These are phyloP conservation scores for Alternaria alternata DNA, from an alignment of 2,329 filamentous ascomycete genomes.

Conservation along the genomic window DNA sequence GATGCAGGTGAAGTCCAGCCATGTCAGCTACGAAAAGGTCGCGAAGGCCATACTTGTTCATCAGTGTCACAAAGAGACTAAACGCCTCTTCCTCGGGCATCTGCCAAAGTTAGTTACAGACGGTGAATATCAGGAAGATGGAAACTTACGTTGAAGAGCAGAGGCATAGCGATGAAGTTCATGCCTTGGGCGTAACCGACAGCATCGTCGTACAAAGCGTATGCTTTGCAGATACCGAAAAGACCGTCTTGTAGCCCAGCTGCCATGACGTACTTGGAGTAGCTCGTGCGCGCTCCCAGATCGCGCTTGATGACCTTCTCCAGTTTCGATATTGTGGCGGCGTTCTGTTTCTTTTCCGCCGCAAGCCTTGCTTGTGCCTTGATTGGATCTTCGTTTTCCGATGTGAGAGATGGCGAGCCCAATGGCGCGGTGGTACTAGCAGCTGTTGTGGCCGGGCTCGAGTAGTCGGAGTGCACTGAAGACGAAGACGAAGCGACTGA, in stretches of 20 bases:
- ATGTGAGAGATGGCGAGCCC: slow-evolving; percentile 64
- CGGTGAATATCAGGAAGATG: slow-evolving; percentile 57
- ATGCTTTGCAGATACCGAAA: slow-evolving; percentile 96
- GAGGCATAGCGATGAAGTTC: slow-evolving; percentile 97
- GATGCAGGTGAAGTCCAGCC: slow-evolving; percentile 90
- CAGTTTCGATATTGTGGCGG: slow-evolving; percentile 75
- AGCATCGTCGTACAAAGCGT: slow-evolving; percentile 91
- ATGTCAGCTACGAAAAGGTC: slow-evolving; percentile 96
- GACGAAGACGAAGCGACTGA: slow-evolving; percentile 80
- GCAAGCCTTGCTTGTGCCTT: slow-evolving; percentile 71
- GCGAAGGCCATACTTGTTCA: slow-evolving; percentile 94
- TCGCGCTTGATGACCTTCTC: slow-evolving; percentile 93
- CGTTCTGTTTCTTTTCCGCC: slow-evolving; percentile 77
- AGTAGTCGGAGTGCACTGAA: slow-evolving; percentile 81
- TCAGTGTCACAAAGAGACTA: slow-evolving; percentile 87
- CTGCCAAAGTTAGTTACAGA: slow-evolving; percentile 68
- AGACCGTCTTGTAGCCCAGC: slow-evolving; percentile 91
- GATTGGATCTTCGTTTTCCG: slow-evolving; percentile 65
- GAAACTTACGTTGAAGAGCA: slow-evolving; percentile 83
- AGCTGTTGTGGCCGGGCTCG: slow-evolving; percentile 66
- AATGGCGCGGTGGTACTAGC: slow-evolving; percentile 47
- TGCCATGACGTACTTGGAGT: slow-evolving; percentile 92
- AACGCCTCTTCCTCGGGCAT: slow-evolving; percentile 99
- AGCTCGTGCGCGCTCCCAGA: slow-evolving; percentile 90
- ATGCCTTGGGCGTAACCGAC: slow-evolving; percentile 98